Conservation (phyloP, 1,139 yeast species). For the Protomyces macrosporus region DNA sequence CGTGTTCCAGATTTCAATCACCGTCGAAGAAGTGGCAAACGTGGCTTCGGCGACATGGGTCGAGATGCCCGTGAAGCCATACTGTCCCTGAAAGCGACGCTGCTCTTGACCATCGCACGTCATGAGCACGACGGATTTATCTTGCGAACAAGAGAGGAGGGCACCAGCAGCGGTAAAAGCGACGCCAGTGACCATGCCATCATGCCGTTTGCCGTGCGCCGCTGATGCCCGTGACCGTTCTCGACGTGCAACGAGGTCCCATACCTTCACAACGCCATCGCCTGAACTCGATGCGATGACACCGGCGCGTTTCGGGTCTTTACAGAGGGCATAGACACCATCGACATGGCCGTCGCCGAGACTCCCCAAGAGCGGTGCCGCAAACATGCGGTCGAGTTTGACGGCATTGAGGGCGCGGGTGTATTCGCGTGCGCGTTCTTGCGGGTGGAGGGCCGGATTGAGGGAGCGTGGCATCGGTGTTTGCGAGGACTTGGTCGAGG, state of each 20-base stretch:
- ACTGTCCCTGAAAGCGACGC: conserved; percentile 76
- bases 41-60: conserved; percentile 69
- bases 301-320: conserved; percentile 63
- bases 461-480: conserved; percentile 79
- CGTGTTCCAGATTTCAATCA: conserved; percentile 84
- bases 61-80: conserved; percentile 78
- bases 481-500: conserved; percentile 47
- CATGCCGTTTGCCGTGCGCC: conserved; percentile 79
- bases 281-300: conserved; percentile 88
- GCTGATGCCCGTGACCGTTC: conserved; percentile 44
- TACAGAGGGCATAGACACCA: conserved; percentile 87
- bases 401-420: conserved; percentile 93
- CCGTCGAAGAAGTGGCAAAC: conserved; percentile 91
- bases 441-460: conserved; percentile 93
- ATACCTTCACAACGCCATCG: conserved; percentile 88
- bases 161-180: conserved; percentile 66
- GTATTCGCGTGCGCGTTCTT: conserved; percentile 94
- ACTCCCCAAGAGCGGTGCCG: conserved; percentile 94
- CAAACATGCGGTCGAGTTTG: conserved; percentile 87
- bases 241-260: conserved; percentile 75
- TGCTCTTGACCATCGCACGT: conserved; percentile 37
- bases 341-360: conserved; percentile 92
- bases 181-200: conserved; percentile 83
- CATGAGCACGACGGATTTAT: conserved; percentile 87
- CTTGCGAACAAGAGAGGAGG: conserved; percentile 83